Conservation (phyloP, 164 flowering plant genomes). For the Platanus orientalis region DNA sequence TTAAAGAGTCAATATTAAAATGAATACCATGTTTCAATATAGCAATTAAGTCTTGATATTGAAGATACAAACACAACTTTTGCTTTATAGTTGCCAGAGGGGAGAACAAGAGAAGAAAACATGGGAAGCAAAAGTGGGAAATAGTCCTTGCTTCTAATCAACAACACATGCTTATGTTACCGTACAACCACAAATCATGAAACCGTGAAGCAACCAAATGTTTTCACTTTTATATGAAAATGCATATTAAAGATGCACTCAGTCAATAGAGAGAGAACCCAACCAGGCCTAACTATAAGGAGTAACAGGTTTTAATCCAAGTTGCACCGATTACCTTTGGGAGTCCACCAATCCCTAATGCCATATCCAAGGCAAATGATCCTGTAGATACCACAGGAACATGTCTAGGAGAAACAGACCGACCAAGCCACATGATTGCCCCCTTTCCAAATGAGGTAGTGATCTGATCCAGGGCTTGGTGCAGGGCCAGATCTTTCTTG, state of each 20-base stretch:
- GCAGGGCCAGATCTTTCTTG: constrained; percentile 77
- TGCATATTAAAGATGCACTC: too few relatives aligned
- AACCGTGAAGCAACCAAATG: too few relatives aligned
- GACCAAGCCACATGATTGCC: constrained; percentile 97
- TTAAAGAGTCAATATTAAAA: not conserved
- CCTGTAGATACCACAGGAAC: constrained; percentile 90
- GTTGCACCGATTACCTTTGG: constrained; percentile 61
- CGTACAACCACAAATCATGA: too few relatives aligned
- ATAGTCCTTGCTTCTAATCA: too few relatives aligned
- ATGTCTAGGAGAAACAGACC: constrained; percentile 40
- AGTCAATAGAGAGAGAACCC: too few relatives aligned
- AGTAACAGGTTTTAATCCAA: not conserved
- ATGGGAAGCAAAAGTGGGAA: too few relatives aligned
- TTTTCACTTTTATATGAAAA: too few relatives aligned
- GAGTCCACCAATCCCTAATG: constrained; percentile 86
- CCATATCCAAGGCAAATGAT: constrained; percentile 80
- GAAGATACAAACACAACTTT: too few relatives aligned
- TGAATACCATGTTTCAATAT: not conserved
- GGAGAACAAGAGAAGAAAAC: too few relatives aligned
- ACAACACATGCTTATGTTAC: too few relatives aligned
- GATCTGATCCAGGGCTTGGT: constrained; percentile 89
- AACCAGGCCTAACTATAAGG: not conserved
- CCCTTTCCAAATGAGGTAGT: constrained; percentile 83
- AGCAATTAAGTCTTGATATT: too few relatives aligned
- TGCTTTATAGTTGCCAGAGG: too few relatives aligned